phyloP scores from a whole-genome alignment of 306 rosid species.

The Datisca glomerata region DNA sequence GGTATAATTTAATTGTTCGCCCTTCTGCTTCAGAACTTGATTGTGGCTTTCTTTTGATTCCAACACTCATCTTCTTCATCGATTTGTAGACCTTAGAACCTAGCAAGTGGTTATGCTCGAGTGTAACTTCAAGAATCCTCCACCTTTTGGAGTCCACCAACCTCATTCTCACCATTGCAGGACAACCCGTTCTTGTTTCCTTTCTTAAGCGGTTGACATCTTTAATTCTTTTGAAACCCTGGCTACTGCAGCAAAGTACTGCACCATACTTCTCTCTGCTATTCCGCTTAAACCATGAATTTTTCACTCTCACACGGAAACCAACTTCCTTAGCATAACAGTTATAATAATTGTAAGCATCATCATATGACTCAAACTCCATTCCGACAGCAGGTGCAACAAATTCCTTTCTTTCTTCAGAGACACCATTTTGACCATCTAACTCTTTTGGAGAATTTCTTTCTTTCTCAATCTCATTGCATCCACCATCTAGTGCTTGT shows the following conservation, averaged over 20 bases:
- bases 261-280: conserved; percentile 96
- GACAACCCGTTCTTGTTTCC: conserved; percentile 96
- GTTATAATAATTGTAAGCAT: conserved; percentile 81
- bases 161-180: conserved; percentile 95
- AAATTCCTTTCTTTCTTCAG: conserved; percentile 56
- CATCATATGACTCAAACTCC: conserved; percentile 94
- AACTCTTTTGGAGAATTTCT: conserved; percentile 33
- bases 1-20: conserved; percentile 62
- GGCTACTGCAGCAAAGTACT: conserved; percentile 95
- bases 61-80: conserved; percentile 46
- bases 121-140: conserved; percentile 77
- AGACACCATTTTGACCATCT: conserved; percentile 37
- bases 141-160: conserved; percentile 77
- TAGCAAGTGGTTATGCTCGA: conserved; percentile 79
- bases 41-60: conserved; percentile 45
- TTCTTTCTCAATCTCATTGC: conserved; percentile 40
- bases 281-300: conserved; percentile 93
- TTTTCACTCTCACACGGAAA: conserved; percentile 85
- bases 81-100: conserved; percentile 55
- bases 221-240: conserved; percentile 87
- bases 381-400: conserved; percentile 80
- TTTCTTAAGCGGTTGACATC: conserved; percentile 78
- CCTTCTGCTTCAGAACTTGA: conserved; percentile 46
- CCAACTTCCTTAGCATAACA: conserved; percentile 94
- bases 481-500: conserved; percentile 38